A percentile compares a stretch with the other conserved stretches of the same genome.
phyloP scores from a whole-genome alignment of 176 grass and related monocot species.

The Bonia amplexicaulis region DNA sequence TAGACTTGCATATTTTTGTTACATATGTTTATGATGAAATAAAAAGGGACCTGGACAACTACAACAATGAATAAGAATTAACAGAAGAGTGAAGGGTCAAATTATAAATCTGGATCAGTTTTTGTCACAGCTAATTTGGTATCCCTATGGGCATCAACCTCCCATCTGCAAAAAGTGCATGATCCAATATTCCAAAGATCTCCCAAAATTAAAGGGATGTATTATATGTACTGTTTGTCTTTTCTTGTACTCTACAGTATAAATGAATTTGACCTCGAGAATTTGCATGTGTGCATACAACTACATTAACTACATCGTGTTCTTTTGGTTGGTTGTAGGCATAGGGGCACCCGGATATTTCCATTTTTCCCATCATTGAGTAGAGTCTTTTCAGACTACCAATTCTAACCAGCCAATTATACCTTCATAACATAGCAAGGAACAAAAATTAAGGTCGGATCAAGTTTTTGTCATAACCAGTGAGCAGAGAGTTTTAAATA shows the following conservation, averaged over 20 bases:
- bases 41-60: not conserved
- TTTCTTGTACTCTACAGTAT: too few species aligned
- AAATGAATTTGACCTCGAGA: too few species aligned
- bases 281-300: too few species aligned
- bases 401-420: not conserved
- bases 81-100: not conserved
- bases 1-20: not conserved
- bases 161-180: too few species aligned
- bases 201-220: too few species aligned
- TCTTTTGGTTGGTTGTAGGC: too few species aligned
- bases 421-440: not conserved
- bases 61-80: not conserved
- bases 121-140: not conserved
- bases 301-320: too few species aligned
- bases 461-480: slow-evolving; percentile 11
- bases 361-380: not conserved
- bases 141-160: not conserved
- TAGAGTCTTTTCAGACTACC: not conserved
- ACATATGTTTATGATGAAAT: not conserved
- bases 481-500: not conserved
- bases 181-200: too few species aligned
- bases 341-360: too few species aligned
- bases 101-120: not conserved
- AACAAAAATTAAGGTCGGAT: not conserved
- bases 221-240: too few species aligned